Evolutionary conservation across 768 basidiomycete species (phyloP), one percentile per base, ranked within the genome.

Genomic region (Strobilomyces confusus): DNA sequence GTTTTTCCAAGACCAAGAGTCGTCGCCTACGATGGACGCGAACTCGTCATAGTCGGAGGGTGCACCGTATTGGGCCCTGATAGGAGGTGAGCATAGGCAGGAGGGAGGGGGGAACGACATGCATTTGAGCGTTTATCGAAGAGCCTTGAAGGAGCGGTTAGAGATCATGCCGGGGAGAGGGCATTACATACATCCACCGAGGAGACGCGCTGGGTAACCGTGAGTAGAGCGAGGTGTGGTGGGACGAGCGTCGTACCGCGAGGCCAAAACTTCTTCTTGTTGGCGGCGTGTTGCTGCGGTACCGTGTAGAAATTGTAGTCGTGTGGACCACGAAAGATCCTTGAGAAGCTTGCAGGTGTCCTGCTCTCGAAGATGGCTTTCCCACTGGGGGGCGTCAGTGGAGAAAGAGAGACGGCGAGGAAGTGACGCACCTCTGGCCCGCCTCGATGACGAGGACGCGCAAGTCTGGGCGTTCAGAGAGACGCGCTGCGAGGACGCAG

Each of bases 21-120:
- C 69, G 36, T 85, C 80, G 9, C 77, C 80, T 14, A 73, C 71
- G 26, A 80, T 76, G 4, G 66, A 62, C 0, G 79, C 81, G 78
- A 83, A 87, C 64, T 87, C 79, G 57, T 87, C 81, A 50, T 81
- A 87, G 60, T 89, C 87, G 2, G 79, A 78, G 4, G 87, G 85
- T 23, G 83, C 74, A 20, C 84, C 84, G 25, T 79, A 80, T 14
- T 88, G 87, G 38, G 79, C 80, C 43, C 68, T 69, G 29, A 5
- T 15, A 12, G 12, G 17, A 15, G 19, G 25, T 70, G 43, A 66
- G 56, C 3, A 44, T 7, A n/a, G 7, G 9, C 36, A 22, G 13
- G 14, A 20, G 7, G 42, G n/a, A 5, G 9, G 14, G 20, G 25
- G 15, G 14, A 17, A 7, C 3, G 34, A 56, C 62, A 13, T 51